These are phyloP conservation scores for Phytophthora pluvialis DNA, from an alignment of 352 stramenopile species.

Conservation along the genomic window DNA sequence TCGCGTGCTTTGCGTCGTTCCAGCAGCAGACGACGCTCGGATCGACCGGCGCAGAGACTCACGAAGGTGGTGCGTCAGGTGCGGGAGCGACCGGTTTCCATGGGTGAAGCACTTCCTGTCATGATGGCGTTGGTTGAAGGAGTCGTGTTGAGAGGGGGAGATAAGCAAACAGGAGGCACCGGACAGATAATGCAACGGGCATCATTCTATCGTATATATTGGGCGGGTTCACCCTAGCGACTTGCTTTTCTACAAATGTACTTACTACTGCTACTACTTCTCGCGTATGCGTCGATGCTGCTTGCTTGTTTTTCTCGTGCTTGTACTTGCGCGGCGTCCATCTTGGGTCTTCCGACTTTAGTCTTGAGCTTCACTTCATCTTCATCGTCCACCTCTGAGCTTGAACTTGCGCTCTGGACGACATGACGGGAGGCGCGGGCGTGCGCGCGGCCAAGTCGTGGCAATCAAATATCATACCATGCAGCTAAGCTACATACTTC, in stretches of 20 bases:
- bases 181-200: constrained; percentile 30
- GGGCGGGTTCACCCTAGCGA: constrained; percentile 25
- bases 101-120: background rate
- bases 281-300: constrained; percentile 37
- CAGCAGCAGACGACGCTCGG: constrained; percentile 21
- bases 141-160: background rate
- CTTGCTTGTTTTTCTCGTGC: constrained; percentile 30
- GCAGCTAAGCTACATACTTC: constrained; percentile 43
- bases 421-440: constrained; percentile 28
- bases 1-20: constrained; percentile 46
- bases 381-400: constrained; percentile 35
- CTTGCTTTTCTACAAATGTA: constrained; percentile 59
- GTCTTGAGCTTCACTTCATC: constrained; percentile 46
- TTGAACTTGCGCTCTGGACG: constrained; percentile 27
- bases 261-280: constrained; percentile 52
- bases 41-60: background rate
- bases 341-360: constrained; percentile 32
- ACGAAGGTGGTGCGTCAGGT: constrained; percentile 3
- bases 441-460: constrained; percentile 32
- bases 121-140: background rate
- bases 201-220: constrained; percentile 55
- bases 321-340: constrained; percentile 34
- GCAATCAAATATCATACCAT: constrained; percentile 54
- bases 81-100: constrained; percentile 8
- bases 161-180: background rate